These are phyloP conservation scores for Phytophthora fragariaefolia DNA, from an alignment of 352 stramenopile genomes.

Conservation along the genomic window DNA sequence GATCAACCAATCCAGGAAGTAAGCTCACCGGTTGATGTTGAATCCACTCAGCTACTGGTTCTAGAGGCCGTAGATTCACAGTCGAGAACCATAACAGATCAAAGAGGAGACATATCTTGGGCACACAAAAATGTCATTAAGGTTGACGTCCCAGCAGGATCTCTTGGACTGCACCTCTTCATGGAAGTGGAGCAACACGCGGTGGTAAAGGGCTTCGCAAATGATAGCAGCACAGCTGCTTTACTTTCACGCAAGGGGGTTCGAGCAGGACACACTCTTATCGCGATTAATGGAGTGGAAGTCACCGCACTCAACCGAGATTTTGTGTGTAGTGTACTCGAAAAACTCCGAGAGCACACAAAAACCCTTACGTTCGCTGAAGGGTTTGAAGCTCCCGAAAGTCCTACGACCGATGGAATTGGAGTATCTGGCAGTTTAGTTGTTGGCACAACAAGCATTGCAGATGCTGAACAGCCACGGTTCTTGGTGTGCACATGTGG, in stretches of 20 bases:
- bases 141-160: conserved; percentile 46
- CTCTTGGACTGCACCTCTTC: conserved; percentile 66
- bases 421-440: conserved; percentile 11
- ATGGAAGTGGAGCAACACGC: conserved; percentile 62
- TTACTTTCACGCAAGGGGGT: conserved; percentile 46
- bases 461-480: conserved; percentile 45
- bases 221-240: conserved; percentile 49
- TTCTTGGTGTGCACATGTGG: conserved; percentile 72
- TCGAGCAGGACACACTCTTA: conserved; percentile 46
- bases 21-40: conserved; percentile 24
- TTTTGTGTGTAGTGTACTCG: conserved; percentile 54
- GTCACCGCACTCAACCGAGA: conserved; percentile 44
- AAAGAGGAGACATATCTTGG: conserved; percentile 27
- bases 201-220: conserved; percentile 61
- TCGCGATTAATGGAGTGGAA: conserved; percentile 65
- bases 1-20: conserved; percentile 6
- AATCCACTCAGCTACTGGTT: conserved; percentile 43
- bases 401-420: conserved; percentile 11
- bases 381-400: conserved; percentile 36
- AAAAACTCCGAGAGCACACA: conserved; percentile 55
- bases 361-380: conserved; percentile 63
- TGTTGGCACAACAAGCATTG: conserved; percentile 26
- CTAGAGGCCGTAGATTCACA: conserved; percentile 23
- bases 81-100: conserved; percentile 20
- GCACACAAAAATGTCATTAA: conserved; percentile 40